Evolutionary conservation across 192 early-diverging fungal genomes (phyloP).

Genomic region (Funneliformis geosporum): DNA sequence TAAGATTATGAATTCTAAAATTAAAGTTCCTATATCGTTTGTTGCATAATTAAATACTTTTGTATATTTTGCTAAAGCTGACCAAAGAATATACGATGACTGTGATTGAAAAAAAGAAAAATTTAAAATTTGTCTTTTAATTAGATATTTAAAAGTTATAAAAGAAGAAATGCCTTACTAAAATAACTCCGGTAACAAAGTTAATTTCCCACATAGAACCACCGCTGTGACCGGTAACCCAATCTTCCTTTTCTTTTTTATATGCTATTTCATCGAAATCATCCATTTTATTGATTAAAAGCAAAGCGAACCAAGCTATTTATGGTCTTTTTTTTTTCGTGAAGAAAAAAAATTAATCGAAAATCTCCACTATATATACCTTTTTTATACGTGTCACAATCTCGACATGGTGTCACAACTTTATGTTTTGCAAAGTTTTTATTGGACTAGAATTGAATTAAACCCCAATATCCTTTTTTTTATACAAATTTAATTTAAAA

Average conservation of each 20-base stretch:
- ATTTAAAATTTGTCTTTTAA: not conserved
- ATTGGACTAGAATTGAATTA: not conserved
- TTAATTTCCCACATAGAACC: slow-evolving; percentile 53
- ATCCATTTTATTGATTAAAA: slow-evolving; percentile 1
- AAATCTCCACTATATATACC: not conserved
- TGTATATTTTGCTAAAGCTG: slow-evolving; percentile 21
- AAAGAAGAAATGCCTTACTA: slow-evolving; percentile 36
- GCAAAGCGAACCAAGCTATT: no score
- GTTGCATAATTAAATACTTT: not conserved
- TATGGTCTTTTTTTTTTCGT: no score
- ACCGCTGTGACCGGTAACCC: slow-evolving; percentile 57
- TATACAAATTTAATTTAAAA: no score
- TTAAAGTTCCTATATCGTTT: not conserved
- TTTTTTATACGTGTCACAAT: not conserved
- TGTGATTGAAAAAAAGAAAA: not conserved
- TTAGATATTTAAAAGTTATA: not conserved
- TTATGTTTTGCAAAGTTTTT: not conserved
- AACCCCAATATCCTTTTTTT: no score
- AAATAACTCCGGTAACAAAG: slow-evolving; percentile 41
- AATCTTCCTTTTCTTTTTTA: slow-evolving; percentile 56
- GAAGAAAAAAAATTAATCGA: not conserved
- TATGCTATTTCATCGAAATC: slow-evolving; percentile 37
- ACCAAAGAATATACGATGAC: slow-evolving; percentile 30
- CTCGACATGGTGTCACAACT: not conserved
- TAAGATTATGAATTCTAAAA: slow-evolving; percentile 29